Conservation (phyloP, 2,329 filamentous ascomycete species). For the Graphilbum sp. region DNA sequence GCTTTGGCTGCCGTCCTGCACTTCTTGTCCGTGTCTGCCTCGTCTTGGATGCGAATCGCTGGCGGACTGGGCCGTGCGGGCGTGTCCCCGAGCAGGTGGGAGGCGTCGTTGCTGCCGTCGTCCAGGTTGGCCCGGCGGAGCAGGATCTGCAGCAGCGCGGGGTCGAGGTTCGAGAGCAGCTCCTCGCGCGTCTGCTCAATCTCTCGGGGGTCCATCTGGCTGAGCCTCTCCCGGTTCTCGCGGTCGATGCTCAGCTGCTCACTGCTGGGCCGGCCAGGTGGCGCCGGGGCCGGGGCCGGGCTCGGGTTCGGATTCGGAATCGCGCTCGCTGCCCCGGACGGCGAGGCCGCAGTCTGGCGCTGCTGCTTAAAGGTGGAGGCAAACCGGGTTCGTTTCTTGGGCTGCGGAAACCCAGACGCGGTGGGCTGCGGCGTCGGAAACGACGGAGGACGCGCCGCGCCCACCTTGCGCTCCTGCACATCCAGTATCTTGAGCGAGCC, state of each 20-base stretch:
- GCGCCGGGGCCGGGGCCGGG: background rate
- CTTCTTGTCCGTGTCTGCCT: constrained; percentile 1
- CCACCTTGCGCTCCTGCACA: constrained; percentile 57
- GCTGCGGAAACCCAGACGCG: constrained; percentile 68
- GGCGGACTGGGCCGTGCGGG: constrained; percentile 1
- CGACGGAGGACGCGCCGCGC: constrained; percentile 42
- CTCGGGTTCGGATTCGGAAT: no score
- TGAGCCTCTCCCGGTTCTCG: constrained; percentile 62
- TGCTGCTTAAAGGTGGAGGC: constrained; percentile 66
- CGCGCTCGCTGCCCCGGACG: no score
- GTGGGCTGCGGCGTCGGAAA: constrained; percentile 41
- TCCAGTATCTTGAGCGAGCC: constrained; percentile 48
- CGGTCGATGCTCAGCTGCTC: constrained; percentile 63
- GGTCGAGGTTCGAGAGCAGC: constrained; percentile 61
- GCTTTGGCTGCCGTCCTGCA: constrained; percentile 17
- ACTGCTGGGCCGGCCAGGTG: constrained; percentile 17
- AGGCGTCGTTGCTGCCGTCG: constrained; percentile 24
- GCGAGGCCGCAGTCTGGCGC: constrained; percentile 17
- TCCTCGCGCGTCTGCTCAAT: constrained; percentile 70
- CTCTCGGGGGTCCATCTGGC: constrained; percentile 64
- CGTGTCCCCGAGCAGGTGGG: constrained; percentile 1
- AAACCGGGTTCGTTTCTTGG: constrained; percentile 56
- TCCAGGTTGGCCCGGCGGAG: constrained; percentile 64
- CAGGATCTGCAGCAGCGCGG: constrained; percentile 59
- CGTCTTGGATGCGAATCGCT: constrained; percentile 2